phyloP scores from a whole-genome alignment of 306 rosid genomes.

The Quercus rubra region DNA sequence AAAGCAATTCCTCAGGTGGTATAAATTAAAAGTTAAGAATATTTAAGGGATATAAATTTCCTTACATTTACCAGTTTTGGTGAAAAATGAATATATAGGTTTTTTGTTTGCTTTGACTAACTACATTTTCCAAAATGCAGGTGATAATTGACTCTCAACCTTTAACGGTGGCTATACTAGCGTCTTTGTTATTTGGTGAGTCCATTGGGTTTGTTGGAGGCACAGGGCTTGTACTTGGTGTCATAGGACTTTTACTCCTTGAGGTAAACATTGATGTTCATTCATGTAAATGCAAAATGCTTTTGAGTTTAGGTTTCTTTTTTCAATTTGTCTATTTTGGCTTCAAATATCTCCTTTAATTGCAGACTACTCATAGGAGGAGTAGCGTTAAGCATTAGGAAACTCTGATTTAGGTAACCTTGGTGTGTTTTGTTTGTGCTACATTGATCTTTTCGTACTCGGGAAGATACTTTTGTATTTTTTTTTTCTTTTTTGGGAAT shows the following conservation, averaged over 20 bases:
- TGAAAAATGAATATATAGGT: too few species aligned
- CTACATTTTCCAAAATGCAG: conserved; percentile 36
- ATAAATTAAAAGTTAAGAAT: background rate
- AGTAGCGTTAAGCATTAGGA: too few species aligned
- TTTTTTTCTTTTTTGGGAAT: too few species aligned
- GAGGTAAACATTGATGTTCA: conserved; percentile 53
- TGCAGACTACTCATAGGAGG: too few species aligned
- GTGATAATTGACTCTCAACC: conserved; percentile 97
- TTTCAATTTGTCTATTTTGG: background rate
- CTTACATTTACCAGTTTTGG: background rate
- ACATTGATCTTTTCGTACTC: too few species aligned
- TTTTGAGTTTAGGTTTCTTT: background rate
- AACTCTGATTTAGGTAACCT: too few species aligned
- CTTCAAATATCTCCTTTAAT: background rate
- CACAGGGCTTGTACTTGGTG: conserved; percentile 86
- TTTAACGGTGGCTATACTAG: conserved; percentile 90
- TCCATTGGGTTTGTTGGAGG: conserved; percentile 85
- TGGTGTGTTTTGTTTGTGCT: too few species aligned
- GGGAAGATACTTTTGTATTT: too few species aligned
- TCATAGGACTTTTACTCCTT: conserved; percentile 75
- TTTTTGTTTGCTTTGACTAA: conserved; percentile 16
- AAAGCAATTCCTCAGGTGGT: background rate
- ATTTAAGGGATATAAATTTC: background rate
- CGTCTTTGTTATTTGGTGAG: conserved; percentile 84
- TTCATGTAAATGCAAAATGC: background rate